A percentile compares a stretch with the other conserved stretches of the same genome.
Evolutionary conservation across 495 filamentous ascomycete genomes (phyloP).

Genomic region (Aspergillus steynii): DNA sequence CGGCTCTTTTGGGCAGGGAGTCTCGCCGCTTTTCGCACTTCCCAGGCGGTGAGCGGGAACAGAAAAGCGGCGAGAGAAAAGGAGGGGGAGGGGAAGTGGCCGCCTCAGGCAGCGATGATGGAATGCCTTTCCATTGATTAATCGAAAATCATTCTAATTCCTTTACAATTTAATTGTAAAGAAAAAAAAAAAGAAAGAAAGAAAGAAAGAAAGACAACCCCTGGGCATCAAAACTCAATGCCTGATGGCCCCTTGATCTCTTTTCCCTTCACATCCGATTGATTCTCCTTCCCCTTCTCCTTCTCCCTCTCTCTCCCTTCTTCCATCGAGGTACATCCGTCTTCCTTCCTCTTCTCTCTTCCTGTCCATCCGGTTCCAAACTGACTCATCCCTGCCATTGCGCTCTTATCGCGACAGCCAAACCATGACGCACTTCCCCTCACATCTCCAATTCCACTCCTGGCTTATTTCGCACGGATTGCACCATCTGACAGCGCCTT

Average conservation of each 20-base stretch:
- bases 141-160: background rate
- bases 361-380: constrained; percentile 4
- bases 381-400: background rate
- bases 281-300: constrained; percentile 3
- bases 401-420: constrained; percentile 22
- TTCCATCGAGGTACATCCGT: constrained; percentile 8
- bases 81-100: constrained; percentile 22
- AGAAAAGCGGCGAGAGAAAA: constrained; percentile 18
- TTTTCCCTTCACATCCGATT: constrained; percentile 14
- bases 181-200: background rate
- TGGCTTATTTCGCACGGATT: constrained; percentile 30
- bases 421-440: constrained; percentile 48
- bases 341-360: constrained; percentile 10
- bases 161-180: background rate
- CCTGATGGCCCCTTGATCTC: constrained; percentile 3
- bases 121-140: background rate
- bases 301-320: constrained; percentile 12
- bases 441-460: constrained; percentile 28
- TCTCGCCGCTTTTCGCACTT: background rate
- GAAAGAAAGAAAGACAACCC: background rate
- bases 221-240: constrained; percentile 4
- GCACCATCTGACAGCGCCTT: constrained; percentile 9
- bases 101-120: constrained; percentile 13
- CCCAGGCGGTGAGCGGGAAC: background rate
- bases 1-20: background rate